phyloP scores from a whole-genome alignment of 306 rosid genomes.

The Dicorynia guianensis region DNA sequence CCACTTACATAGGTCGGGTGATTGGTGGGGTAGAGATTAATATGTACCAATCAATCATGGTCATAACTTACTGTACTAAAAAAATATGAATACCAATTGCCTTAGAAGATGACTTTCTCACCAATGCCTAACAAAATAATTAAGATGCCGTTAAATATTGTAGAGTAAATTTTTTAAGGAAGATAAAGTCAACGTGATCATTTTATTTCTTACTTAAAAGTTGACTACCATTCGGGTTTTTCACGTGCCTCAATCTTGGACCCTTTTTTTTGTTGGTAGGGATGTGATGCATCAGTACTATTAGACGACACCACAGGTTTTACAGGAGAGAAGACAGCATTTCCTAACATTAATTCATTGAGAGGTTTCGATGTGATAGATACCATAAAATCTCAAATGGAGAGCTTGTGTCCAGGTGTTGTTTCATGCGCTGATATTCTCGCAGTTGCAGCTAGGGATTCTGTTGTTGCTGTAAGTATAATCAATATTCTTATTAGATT shows the following conservation, averaged over 20 bases:
- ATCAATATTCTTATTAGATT: background rate
- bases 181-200: background rate
- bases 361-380: slow-evolving; percentile 78
- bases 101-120: background rate
- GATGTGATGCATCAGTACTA: slow-evolving; percentile 79
- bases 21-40: too few relatives aligned
- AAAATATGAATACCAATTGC: too few relatives aligned
- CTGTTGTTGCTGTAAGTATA: slow-evolving; percentile 62
- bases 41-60: too few relatives aligned
- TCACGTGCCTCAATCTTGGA: background rate
- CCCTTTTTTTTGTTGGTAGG: slow-evolving; percentile 47
- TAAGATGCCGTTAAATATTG: too few relatives aligned
- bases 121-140: background rate
- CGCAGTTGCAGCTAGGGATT: slow-evolving; percentile 71
- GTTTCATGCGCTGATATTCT: slow-evolving; percentile 83
- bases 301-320: slow-evolving; percentile 72
- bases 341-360: slow-evolving; percentile 60
- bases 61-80: too few relatives aligned
- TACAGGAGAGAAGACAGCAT: slow-evolving; percentile 74
- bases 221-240: background rate
- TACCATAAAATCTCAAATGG: slow-evolving; percentile 63
- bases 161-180: too few relatives aligned
- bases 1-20: background rate
- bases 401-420: slow-evolving; percentile 64
- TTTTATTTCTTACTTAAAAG: slow-evolving; percentile 2